Base-by-base conservation (phyloP, 169 alveolate species). In the Babesia ovata region DNA sequence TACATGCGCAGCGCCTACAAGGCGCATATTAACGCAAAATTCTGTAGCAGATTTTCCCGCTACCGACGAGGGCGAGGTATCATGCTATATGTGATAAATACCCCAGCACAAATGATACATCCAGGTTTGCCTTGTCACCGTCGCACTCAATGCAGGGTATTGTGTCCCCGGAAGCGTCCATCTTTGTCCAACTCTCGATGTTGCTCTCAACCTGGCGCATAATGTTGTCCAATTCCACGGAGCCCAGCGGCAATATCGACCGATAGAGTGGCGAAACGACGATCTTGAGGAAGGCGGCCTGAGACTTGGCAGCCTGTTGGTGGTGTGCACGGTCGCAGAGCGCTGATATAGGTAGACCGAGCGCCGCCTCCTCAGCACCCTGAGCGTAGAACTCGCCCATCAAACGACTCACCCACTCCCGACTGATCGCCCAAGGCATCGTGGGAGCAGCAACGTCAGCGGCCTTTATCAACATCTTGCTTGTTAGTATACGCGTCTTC, bases 321-420 rank as follows among this genome's bases (percentile, higher is more conserved):
- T 97, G 96, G 66, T 95, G 89, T 17, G 88, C 90, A 70, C 98
- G 90, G 74, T 97, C 99, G 90, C 99, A 97, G 54, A 96, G 86
- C 70, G 97, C 95, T 8, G 98, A 93, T 46, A 96, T 88, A n/a
- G 98, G 98, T 36, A 96, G 88, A 42, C 95, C 95, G 69, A 88
- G 66, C 26, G 88, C 86, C 65, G 86, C 91, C 74, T 97, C 99
- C 75, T 91, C 97, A 59, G 93, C 97, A 10, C 99, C 99, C 65
- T 92, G 96, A 13, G 88, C 67, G 77, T 93, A 95, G 81, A 93
- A 94, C 85, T 95, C 99, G 67, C 91, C 89, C 24, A 92, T 74
- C 57, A 95, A 91, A 6, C 95, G 83, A 44, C 70, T 78, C 54
- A 94, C 91, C 98, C 98, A 95, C 61, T 87, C 89, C 46, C 84